These are phyloP conservation scores for Metroxylon sagu DNA, from an alignment of 176 grass and related monocot species.

Conservation along the genomic window DNA sequence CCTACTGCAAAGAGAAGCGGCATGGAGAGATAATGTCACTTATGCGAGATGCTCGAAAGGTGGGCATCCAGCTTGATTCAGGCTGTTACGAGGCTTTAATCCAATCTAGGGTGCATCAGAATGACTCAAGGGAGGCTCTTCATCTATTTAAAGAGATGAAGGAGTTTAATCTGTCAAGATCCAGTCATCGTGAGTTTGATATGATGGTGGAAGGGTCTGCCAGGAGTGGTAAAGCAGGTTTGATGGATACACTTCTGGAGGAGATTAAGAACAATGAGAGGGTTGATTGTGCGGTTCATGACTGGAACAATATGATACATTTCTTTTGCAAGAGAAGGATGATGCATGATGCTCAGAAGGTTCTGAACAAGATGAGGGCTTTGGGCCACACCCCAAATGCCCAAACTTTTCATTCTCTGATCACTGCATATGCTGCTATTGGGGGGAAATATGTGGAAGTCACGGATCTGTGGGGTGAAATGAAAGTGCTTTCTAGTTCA, in stretches of 20 bases:
- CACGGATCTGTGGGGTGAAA: conserved; percentile 90
- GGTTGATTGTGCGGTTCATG: conserved; percentile 54
- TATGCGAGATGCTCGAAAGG: conserved; percentile 57
- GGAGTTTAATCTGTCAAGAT: conserved; percentile 40
- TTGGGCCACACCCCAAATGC: conserved; percentile 67
- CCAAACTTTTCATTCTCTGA: conserved; percentile 71
- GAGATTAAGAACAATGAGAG: conserved; percentile 54
- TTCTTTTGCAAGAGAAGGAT: conserved; percentile 92
- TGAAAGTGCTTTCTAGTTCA: conserved; percentile 59
- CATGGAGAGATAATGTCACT: conserved; percentile 55
- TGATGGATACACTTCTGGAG: conserved; percentile 56
- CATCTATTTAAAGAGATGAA: conserved; percentile 59
- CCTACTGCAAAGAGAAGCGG: conserved; percentile 52
- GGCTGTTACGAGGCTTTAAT: conserved; percentile 62
- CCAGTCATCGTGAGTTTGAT: conserved; percentile 39
- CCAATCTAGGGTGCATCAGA: conserved; percentile 36
- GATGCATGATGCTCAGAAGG: conserved; percentile 79
- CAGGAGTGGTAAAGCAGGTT: conserved; percentile 36
- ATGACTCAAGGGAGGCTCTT: conserved; percentile 44
- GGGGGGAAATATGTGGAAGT: conserved; percentile 84
- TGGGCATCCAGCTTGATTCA: conserved; percentile 62
- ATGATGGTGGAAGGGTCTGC: conserved; percentile 21
- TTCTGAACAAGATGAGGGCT: conserved; percentile 71
- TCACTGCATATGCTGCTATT: conserved; percentile 70
- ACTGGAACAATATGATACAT: conserved; percentile 88